Conservation (phyloP, 1,284 basidiomycete genomes). For the Ganoderma resinaceum region DNA sequence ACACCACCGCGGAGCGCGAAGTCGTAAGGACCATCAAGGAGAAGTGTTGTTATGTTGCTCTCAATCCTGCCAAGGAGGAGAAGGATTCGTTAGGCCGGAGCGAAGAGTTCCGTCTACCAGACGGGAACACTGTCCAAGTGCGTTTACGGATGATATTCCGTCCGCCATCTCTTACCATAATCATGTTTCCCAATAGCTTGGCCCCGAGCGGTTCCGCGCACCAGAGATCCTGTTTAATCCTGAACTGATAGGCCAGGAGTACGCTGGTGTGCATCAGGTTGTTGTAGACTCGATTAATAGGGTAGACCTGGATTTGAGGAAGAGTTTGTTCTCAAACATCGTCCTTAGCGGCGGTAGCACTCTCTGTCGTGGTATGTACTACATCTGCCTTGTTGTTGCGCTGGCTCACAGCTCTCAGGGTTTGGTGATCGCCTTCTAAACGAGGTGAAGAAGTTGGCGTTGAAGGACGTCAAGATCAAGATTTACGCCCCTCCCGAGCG, state of each 20-base stretch:
- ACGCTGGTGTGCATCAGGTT: conserved; percentile 96
- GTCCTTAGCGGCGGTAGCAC: conserved; percentile 98
- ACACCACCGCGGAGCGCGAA: conserved; percentile 97
- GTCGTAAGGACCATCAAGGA: conserved; percentile 98
- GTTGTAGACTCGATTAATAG: conserved; percentile 89
- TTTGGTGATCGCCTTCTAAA: conserved; percentile 96
- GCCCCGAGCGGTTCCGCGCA: conserved; percentile 94
- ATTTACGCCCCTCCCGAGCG: conserved; percentile 99
- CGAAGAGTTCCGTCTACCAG: conserved; percentile 95
- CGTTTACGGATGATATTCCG: conserved; percentile 32
- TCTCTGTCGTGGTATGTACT: conserved; percentile 79
- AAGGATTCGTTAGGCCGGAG: conserved; percentile 82
- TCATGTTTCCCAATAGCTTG: conserved; percentile 64
- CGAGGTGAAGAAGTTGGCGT: conserved; percentile 95
- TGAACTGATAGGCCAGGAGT: conserved; percentile 95
- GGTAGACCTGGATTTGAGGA: conserved; percentile 90
- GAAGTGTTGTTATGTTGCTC: conserved; percentile 95
- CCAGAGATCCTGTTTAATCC: conserved; percentile 99
- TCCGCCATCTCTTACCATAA: background rate
- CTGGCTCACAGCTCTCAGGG: conserved; percentile 53
- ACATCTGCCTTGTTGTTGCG: background rate
- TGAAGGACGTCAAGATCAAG: conserved; percentile 99
- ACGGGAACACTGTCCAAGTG: conserved; percentile 94
- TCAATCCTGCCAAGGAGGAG: conserved; percentile 94
- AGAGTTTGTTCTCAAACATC: conserved; percentile 96